Conservation (phyloP, 176 grass and related monocot species). For the Zoysia pacifica region DNA sequence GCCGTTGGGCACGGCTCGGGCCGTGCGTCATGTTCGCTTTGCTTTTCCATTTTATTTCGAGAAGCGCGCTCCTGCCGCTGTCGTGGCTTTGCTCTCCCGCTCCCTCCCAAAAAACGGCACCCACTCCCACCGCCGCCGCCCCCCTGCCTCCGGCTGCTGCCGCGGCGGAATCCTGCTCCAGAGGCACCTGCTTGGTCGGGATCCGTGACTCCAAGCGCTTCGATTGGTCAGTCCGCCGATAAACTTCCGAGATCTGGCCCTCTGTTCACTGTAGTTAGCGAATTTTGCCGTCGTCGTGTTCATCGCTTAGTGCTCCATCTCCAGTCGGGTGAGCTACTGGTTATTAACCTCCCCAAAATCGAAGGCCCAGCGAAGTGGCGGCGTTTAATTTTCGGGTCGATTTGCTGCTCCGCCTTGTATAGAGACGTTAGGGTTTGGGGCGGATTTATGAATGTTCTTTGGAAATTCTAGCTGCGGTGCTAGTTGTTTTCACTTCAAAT, state of each 20-base stretch:
- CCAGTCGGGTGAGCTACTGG: neutral
- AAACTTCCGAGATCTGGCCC: conserved; percentile 21
- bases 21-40: neutral
- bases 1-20: conserved; percentile 44
- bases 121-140: conserved; percentile 4
- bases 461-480: neutral
- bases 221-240: conserved; percentile 4
- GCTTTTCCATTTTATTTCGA: conserved; percentile 29
- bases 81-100: neutral
- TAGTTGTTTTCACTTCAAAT: neutral
- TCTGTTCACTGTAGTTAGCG: neutral
- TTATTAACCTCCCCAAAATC: neutral
- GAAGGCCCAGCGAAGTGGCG: neutral
- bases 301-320: neutral
- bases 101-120: neutral
- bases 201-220: neutral
- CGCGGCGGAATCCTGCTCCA: neutral
- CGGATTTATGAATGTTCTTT: neutral
- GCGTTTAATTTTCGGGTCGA: neutral
- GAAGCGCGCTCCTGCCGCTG: neutral
- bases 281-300: neutral
- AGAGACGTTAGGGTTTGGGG: neutral
- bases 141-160: neutral
- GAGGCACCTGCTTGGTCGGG: neutral
- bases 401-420: neutral